phyloP scores from a whole-genome alignment of 1,284 basidiomycete genomes.

The Puccinia coronata region DNA sequence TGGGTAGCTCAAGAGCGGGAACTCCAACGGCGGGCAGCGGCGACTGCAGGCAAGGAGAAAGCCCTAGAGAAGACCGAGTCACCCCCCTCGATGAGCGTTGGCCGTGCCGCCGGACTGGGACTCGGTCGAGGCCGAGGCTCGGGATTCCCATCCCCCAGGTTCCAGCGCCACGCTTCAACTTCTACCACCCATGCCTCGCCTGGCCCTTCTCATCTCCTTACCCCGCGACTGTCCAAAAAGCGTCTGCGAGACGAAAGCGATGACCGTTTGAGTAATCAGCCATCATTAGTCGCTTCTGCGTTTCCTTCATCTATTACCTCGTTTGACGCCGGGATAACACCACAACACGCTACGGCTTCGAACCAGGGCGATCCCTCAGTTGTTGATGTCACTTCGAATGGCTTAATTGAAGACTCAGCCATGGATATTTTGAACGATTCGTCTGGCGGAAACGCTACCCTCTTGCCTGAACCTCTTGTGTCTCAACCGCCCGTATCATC shows the following conservation, averaged over 20 bases:
- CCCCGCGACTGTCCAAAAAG: constrained; percentile 24
- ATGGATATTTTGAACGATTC: constrained; percentile 11
- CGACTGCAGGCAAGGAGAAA: constrained; percentile 27
- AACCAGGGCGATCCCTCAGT: neutral
- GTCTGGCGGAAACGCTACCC: neutral
- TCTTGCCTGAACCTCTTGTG: neutral
- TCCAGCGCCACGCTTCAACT: neutral
- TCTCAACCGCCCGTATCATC: neutral
- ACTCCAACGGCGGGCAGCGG: constrained; percentile 35
- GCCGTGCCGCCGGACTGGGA: neutral
- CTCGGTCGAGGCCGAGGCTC: neutral
- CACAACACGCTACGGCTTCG: neutral
- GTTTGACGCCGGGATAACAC: neutral
- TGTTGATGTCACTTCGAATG: neutral
- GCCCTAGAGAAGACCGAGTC: constrained; percentile 17
- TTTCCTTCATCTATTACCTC: neutral
- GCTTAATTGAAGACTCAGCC: neutral
- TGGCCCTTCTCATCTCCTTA: neutral
- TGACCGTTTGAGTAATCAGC: neutral
- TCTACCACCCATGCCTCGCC: constrained; percentile 16
- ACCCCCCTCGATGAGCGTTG: neutral
- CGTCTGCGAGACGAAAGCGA: constrained; percentile 24
- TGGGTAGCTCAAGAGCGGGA: constrained; percentile 46
- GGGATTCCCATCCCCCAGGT: constrained; percentile 6
- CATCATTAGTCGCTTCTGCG: too few species aligned